Evolutionary conservation across 768 basidiomycete species (phyloP), one percentile per base, ranked within the genome.

Genomic region (Suillus discolor): DNA sequence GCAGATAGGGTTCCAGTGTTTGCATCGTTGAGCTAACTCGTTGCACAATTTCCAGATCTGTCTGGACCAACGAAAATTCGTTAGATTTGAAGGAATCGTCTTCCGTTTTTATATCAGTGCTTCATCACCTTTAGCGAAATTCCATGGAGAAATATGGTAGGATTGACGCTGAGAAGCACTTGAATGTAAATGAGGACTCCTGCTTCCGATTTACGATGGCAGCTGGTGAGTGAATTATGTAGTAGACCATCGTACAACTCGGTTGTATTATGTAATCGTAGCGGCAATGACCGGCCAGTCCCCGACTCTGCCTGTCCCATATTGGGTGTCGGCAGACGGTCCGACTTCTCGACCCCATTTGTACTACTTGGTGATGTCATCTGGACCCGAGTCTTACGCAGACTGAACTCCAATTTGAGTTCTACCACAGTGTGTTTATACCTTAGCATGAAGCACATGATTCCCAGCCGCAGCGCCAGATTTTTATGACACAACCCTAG

Each of bases 201-300:
- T n/a, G n/a, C 16, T 57, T 20, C 39, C 25, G 44, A 61, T 18
- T 45, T 45, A 34, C 69, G 65, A 28, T 41, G 64, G 55, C 51
- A 66, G 25, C 70, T 73, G 49, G 61, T 61, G 45, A 53, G 41
- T 4, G 73, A 70, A 62, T 75, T 72, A 57, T 53, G 54, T 15
- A 69, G 54, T 15, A 69, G 47, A 23, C 31, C 25, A 31, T 31
- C 6, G 31, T 31, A 31, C 31, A 31, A 31, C 6, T 31, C 31
- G 31, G 31, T 31, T 6, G 31, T 31, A 31, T 31, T 31, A 31
- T 31, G 31, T 31, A 31, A 31, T 31, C 6, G 6, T 31, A 31
- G 31, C 31, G 31, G 31, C 31, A 31, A 6, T 6, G 31, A 31
- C 6, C 31, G 31, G 31, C 31, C 31, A 31, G 31, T 31, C 31